Percentiles rank a stretch among this genome's conserved stretches.
Evolutionary conservation across 1,284 basidiomycete genomes (phyloP).

Genomic region (Porogramme epimiltina): DNA sequence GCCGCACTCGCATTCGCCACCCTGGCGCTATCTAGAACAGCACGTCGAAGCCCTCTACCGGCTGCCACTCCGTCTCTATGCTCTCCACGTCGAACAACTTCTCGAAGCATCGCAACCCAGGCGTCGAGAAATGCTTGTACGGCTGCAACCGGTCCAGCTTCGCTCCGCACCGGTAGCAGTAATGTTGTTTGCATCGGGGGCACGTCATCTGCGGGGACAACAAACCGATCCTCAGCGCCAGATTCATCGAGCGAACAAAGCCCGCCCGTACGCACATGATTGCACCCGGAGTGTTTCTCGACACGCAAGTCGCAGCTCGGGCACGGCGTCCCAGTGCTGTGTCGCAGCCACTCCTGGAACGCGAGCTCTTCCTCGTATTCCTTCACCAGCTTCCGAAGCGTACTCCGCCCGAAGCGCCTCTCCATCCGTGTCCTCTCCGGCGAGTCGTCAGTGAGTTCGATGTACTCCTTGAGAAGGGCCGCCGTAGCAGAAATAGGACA

Average conservation of each 20-base stretch:
- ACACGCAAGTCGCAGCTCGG: constrained; percentile 69
- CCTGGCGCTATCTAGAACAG: constrained; percentile 5
- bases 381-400: constrained; percentile 56
- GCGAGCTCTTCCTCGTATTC: constrained; percentile 67
- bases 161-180: constrained; percentile 76
- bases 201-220: constrained; percentile 68
- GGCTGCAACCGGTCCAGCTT: constrained; percentile 54
- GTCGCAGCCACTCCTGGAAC: constrained; percentile 65
- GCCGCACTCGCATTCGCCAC: too few relatives aligned
- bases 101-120: constrained; percentile 56
- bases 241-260: not conserved
- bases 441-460: constrained; percentile 53
- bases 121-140: constrained; percentile 69
- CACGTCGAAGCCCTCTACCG: constrained; percentile 47
- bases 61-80: constrained; percentile 54
- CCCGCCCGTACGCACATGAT: constrained; percentile 56
- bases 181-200: constrained; percentile 65
- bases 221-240: not conserved
- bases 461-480: constrained; percentile 63
- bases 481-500: constrained; percentile 68
- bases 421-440: constrained; percentile 53
- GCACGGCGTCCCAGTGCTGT: constrained; percentile 61
- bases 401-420: constrained; percentile 58
- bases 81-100: constrained; percentile 64
- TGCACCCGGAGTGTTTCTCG: constrained; percentile 78